Conservation (phyloP, 352 stramenopile species). For the Blastocystis sp. region DNA sequence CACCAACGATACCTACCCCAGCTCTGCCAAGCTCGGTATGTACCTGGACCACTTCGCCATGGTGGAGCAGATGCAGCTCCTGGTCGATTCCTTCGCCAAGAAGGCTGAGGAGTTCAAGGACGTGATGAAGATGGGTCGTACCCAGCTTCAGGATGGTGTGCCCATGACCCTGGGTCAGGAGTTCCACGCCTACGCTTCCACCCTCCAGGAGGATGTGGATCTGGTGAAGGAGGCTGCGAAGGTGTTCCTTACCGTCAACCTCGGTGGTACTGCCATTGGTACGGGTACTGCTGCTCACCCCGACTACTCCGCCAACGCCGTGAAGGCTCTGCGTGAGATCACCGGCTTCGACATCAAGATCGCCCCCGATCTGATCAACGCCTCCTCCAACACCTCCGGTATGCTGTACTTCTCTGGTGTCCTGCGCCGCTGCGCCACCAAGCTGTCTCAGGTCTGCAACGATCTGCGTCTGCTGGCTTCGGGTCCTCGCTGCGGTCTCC, state of each 20-base stretch:
- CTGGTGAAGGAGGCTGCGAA: conserved; percentile 80
- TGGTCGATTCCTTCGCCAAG: conserved; percentile 72
- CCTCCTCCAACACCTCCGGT: conserved; percentile 55
- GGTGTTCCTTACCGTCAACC: conserved; percentile 76
- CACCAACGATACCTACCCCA: conserved; percentile 78
- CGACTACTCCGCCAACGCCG: conserved; percentile 43
- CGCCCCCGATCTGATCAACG: conserved; percentile 80
- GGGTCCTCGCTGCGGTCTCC: not conserved
- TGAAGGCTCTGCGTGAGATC: conserved; percentile 83
- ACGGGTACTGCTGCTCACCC: conserved; percentile 75
- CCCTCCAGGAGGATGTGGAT: conserved; percentile 84
- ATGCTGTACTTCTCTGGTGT: conserved; percentile 64
- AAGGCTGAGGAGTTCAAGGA: conserved; percentile 74
- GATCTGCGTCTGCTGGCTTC: no score
- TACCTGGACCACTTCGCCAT: conserved; percentile 64
- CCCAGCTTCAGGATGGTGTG: conserved; percentile 78
- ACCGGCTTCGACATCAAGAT: conserved; percentile 88
- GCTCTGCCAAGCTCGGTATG: conserved; percentile 75
- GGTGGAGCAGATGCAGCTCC: conserved; percentile 66
- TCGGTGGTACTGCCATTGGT: conserved; percentile 77
- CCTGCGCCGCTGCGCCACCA: conserved; percentile 25
- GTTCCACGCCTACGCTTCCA: conserved; percentile 88
- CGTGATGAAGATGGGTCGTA: conserved; percentile 77
- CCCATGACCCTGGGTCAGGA: conserved; percentile 93
- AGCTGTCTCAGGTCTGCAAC: conserved; percentile 26